phyloP scores from a whole-genome alignment of 306 rosid genomes.

The Prunus mongolica region DNA sequence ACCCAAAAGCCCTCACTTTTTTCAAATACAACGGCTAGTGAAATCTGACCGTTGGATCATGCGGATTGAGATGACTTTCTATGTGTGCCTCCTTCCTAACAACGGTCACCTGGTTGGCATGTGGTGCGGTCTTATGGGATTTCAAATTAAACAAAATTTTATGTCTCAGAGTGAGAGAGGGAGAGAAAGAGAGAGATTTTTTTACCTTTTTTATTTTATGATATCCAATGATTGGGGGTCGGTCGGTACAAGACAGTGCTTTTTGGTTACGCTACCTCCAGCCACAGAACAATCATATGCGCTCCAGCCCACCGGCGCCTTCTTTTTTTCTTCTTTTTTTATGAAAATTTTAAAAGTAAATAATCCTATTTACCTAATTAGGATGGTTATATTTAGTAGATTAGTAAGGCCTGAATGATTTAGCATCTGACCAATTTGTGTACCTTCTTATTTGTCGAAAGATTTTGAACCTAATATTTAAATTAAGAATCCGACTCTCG shows the following conservation, averaged over 20 bases:
- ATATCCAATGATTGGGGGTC: conserved; percentile 20
- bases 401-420: background rate
- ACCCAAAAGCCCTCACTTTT: conserved; percentile 17
- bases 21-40: conserved; percentile 93
- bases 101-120: conserved; percentile 71
- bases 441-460: background rate
- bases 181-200: background rate
- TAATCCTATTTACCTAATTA: background rate
- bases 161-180: background rate
- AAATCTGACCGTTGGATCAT: conserved; percentile 73
- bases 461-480: background rate
- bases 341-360: background rate
- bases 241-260: background rate
- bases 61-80: conserved; percentile 23
- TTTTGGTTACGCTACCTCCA: background rate
- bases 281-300: background rate
- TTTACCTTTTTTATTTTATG: background rate
- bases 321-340: background rate
- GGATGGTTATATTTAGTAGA: background rate
- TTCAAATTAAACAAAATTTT: conserved; percentile 30
- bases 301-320: conserved; percentile 48
- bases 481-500: background rate
- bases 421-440: background rate
- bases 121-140: conserved; percentile 34
- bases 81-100: conserved; percentile 21